These are phyloP conservation scores for Pseudogymnoascus sp. DNA, from an alignment of 2,329 filamentous ascomycete genomes.

Conservation along the genomic window DNA sequence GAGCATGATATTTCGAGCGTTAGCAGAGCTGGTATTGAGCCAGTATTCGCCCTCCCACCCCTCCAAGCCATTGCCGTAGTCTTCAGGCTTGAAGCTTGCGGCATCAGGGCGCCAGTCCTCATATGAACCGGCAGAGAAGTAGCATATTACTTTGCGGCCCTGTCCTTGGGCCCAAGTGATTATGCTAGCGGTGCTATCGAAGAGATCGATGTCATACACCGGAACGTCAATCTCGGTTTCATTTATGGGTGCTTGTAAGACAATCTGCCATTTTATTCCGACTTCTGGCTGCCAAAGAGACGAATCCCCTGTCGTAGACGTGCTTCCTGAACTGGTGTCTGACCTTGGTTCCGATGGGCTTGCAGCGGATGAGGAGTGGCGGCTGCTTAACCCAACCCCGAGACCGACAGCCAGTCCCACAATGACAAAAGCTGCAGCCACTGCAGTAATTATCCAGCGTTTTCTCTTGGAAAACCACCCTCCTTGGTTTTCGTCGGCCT, in stretches of 20 bases:
- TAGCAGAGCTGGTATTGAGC: constrained; percentile 51
- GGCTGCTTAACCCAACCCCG: neutral
- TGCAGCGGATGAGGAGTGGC: neutral
- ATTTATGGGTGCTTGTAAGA: constrained; percentile 40
- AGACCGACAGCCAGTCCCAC: neutral
- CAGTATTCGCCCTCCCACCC: constrained; percentile 63
- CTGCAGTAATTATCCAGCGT: neutral
- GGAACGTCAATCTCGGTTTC: constrained; percentile 12
- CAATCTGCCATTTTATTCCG: constrained; percentile 54
- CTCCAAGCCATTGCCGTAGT: constrained; percentile 51
- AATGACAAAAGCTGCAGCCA: neutral
- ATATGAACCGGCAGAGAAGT: constrained; percentile 64
- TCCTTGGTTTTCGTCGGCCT: neutral
- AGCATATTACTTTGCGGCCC: constrained; percentile 60
- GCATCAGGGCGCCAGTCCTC: constrained; percentile 56
- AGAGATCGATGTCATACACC: constrained; percentile 45
- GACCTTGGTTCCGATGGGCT: neutral
- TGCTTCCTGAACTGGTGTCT: neutral
- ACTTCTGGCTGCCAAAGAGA: constrained; percentile 46
- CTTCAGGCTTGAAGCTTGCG: constrained; percentile 43
- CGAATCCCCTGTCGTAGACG: neutral
- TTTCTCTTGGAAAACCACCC: neutral
- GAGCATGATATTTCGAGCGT: constrained; percentile 59
- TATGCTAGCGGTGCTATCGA: constrained; percentile 43
- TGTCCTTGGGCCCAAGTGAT: constrained; percentile 40